Conservation (phyloP, 2,329 filamentous ascomycete genomes). For the Cladosporium sp. region DNA sequence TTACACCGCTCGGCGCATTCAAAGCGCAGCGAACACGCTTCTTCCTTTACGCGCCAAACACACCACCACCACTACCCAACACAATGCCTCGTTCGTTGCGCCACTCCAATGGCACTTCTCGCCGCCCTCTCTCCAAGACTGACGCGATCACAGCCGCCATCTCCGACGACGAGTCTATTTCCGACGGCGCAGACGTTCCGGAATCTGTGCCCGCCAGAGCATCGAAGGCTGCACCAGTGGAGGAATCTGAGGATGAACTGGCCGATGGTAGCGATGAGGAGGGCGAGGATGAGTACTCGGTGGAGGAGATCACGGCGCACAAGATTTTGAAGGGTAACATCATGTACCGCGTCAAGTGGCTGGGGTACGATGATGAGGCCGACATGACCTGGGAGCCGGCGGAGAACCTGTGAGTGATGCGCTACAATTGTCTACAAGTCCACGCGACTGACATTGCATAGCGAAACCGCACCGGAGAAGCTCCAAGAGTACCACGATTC, state of each 20-base stretch:
- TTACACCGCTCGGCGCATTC: background rate
- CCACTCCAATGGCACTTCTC: background rate
- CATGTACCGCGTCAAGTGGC: constrained; percentile 74
- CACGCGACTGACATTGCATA: background rate
- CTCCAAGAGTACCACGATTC: constrained; percentile 60
- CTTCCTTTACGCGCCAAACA: background rate
- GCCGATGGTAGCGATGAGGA: constrained; percentile 41
- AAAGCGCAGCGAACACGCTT: background rate
- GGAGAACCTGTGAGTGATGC: constrained; percentile 57
- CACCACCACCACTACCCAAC: background rate
- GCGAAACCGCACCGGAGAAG: constrained; percentile 44
- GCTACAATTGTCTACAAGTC: too few species aligned
- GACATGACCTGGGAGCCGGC: constrained; percentile 80
- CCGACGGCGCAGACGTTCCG: constrained; percentile 17
- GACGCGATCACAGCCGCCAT: background rate
- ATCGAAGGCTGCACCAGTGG: constrained; percentile 18
- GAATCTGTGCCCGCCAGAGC: constrained; percentile 20
- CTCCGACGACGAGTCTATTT: constrained; percentile 15
- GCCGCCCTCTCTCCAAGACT: background rate
- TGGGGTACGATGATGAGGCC: constrained; percentile 65
- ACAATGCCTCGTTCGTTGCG: constrained; percentile 27
- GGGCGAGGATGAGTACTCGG: constrained; percentile 59
- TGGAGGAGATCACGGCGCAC: constrained; percentile 69
- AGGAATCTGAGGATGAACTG: constrained; percentile 28
- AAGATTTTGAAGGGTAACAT: constrained; percentile 53